Evolutionary conservation across 2,329 filamentous ascomycete genomes (phyloP).

Genomic region (Mycosphaerella arachidis): DNA sequence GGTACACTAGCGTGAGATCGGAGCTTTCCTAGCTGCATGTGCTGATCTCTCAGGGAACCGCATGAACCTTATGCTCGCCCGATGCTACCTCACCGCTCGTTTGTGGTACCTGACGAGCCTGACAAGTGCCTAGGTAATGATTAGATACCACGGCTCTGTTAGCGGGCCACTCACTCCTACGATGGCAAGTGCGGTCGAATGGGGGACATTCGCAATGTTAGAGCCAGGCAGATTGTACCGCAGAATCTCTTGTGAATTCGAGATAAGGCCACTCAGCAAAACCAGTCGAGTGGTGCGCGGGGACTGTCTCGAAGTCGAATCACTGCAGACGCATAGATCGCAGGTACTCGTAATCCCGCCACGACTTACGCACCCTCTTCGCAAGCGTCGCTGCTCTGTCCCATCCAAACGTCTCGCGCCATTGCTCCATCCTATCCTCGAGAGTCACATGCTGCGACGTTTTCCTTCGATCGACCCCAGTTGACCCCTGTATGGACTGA

Average conservation of each 20-base stretch:
- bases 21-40: not conserved
- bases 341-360: constrained; percentile 9
- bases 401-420: constrained; percentile 3
- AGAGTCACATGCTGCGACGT: not conserved
- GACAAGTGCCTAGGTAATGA: too few relatives aligned
- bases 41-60: not conserved
- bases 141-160: not conserved
- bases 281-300: not conserved
- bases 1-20: too few relatives aligned
- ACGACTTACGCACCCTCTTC: constrained; percentile 1
- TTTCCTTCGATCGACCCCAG: not conserved
- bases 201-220: too few relatives aligned
- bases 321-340: not conserved
- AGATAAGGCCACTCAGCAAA: not conserved
- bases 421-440: not conserved
- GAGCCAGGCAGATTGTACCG: not conserved
- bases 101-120: too few relatives aligned
- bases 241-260: not conserved
- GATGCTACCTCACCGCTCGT: not conserved
- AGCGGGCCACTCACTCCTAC: not conserved
- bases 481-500: not conserved
- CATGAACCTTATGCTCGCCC: not conserved
- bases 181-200: too few relatives aligned
- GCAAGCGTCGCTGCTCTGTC: constrained; percentile 1
- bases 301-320: not conserved